These are phyloP conservation scores for Phyllostachys edulis DNA, from an alignment of 176 grass and related monocot species.

Conservation along the genomic window DNA sequence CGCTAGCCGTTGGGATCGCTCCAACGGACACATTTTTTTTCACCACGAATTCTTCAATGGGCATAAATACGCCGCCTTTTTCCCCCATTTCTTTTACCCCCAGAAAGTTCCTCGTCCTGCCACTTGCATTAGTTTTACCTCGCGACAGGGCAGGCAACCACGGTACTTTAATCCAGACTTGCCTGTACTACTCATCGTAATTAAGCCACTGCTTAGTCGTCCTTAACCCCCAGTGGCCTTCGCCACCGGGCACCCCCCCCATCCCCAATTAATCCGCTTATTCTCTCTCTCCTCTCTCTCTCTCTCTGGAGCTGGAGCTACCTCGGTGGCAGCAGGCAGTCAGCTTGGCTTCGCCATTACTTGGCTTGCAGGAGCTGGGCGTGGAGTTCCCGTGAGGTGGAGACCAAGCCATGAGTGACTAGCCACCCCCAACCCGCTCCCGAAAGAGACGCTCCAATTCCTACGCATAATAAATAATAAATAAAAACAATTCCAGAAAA, in stretches of 20 bases:
- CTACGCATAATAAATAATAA: slow-evolving; percentile 40
- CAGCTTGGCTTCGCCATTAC: slow-evolving; percentile 53
- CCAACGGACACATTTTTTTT: slow-evolving; percentile 42
- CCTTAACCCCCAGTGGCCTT: slow-evolving; percentile 37
- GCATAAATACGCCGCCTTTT: slow-evolving; percentile 28
- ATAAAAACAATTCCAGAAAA: slow-evolving; percentile 25
- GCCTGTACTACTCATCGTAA: slow-evolving; percentile 35
- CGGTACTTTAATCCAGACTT: slow-evolving; percentile 28
- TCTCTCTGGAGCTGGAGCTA: neutral
- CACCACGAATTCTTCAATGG: neutral
- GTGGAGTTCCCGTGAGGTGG: slow-evolving; percentile 63
- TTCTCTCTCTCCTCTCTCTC: slow-evolving; percentile 11
- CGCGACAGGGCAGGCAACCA: neutral
- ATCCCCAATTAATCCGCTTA: slow-evolving; percentile 37
- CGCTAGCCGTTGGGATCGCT: slow-evolving; percentile 50
- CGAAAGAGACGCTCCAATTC: slow-evolving; percentile 67
- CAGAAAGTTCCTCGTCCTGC: neutral
- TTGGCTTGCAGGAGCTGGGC: slow-evolving; percentile 49
- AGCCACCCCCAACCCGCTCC: slow-evolving; percentile 27
- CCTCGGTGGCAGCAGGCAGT: neutral
- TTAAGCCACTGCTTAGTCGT: slow-evolving; percentile 40
- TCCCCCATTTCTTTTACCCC: too few relatives aligned
- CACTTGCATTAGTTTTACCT: slow-evolving; percentile 23
- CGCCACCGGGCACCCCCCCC: slow-evolving; percentile 5
- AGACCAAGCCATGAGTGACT: slow-evolving; percentile 28